These are phyloP conservation scores for Tagetes erecta DNA, from an alignment of 129 eudicot genomes.

Conservation along the genomic window DNA sequence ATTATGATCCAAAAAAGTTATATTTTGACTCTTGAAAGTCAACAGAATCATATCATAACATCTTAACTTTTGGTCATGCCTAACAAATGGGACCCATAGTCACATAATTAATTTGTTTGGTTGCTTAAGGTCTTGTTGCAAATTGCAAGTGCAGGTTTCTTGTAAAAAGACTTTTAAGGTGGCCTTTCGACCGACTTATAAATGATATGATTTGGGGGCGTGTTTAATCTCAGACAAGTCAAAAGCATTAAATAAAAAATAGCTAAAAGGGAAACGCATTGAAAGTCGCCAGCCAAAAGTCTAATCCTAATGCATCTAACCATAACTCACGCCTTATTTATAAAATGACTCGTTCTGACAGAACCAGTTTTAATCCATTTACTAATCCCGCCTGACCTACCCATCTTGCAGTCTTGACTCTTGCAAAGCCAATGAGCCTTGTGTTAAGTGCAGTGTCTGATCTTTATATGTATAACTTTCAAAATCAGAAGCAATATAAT, in stretches of 20 bases:
- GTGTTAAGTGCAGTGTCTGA: not conserved
- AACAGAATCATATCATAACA: not conserved
- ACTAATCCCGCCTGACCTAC: not conserved
- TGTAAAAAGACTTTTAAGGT: not conserved
- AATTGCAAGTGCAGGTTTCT: not conserved
- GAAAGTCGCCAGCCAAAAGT: not conserved
- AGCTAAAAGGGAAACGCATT: not conserved
- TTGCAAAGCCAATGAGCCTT: not conserved
- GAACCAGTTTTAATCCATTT: not conserved
- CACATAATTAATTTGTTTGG: not conserved
- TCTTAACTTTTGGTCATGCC: not conserved
- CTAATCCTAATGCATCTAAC: not conserved
- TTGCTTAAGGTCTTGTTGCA: not conserved
- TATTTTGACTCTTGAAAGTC: constrained; percentile 12
- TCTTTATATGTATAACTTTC: not conserved
- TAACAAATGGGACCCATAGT: not conserved
- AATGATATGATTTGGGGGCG: not conserved
- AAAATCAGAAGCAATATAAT: not conserved
- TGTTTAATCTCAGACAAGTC: not conserved
- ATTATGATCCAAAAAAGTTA: not conserved
- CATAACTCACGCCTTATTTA: not conserved
- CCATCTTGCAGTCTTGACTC: not conserved
- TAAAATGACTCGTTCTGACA: not conserved
- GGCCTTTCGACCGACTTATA: not conserved
- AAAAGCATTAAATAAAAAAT: not conserved